phyloP scores from a whole-genome alignment of 176 grass and related monocot genomes.

The bread wheat (Triticum aestivum) region IWGSC_CS_RefSeq_v2.1 NC_057813.1:94574321-94574820 shows the following conservation, averaged over 20 bases:
- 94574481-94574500: slow-evolving; percentile 25
- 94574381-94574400: slow-evolving; percentile 39
- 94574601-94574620: neutral
- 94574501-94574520: slow-evolving; percentile 18
- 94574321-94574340: slow-evolving; percentile 40
- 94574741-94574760: too few species aligned
- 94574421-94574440: slow-evolving; percentile 38
- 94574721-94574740: too few species aligned
- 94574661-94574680: too few species aligned
- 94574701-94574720: too few species aligned
- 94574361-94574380: slow-evolving; percentile 18
- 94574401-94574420: slow-evolving; percentile 23
- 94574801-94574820: too few species aligned
- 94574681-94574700: too few species aligned
- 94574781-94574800: too few species aligned
- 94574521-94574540: neutral
- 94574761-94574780: too few species aligned
- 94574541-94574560: neutral
- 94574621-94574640: too few species aligned
- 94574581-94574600: neutral
- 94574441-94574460: slow-evolving; percentile 32
- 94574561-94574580: neutral
- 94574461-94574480: slow-evolving; percentile 37
- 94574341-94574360: slow-evolving; percentile 5
- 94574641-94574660: too few species aligned